Evolutionary conservation across 306 rosid species (phyloP).

Genomic region (Prunus mira): DNA sequence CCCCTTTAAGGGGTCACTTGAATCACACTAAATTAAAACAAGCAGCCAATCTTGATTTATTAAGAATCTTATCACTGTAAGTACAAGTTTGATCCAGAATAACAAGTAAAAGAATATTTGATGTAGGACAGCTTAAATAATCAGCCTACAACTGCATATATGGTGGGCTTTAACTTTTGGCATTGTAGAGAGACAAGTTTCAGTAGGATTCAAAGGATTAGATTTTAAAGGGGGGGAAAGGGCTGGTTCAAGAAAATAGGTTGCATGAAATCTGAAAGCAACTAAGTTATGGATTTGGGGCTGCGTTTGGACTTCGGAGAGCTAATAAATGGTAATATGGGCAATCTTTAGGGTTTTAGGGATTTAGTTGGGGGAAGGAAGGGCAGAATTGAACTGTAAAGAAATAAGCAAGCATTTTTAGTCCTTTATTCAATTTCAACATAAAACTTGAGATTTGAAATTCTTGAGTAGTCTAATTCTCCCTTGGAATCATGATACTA

Average conservation of each 20-base stretch:
- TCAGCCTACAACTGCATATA: not conserved
- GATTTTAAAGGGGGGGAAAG: not conserved
- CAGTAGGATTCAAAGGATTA: not conserved
- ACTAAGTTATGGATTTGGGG: not conserved
- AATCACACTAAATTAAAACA: not conserved
- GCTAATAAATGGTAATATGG: not conserved
- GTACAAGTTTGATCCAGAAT: not conserved
- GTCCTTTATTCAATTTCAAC: not conserved
- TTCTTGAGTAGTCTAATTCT: not conserved
- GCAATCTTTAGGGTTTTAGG: not conserved
- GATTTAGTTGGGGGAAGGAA: not conserved
- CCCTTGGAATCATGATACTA: not conserved
- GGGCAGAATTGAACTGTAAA: not conserved
- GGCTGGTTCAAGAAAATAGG: not conserved
- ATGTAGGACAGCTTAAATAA: not conserved
- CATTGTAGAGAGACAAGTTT: not conserved
- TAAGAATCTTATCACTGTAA: not conserved
- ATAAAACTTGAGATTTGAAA: not conserved
- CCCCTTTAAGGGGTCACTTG: not conserved
- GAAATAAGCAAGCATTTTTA: not conserved
- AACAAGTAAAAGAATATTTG: not conserved
- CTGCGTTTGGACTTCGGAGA: not conserved
- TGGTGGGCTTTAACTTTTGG: not conserved
- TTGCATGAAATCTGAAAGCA: not conserved
- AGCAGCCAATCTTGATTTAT: not conserved